Percentiles rank a stretch among this genome's conserved stretches.
These are phyloP conservation scores for Coemansia sp. DNA, from an alignment of 192 early-diverging fungal genomes.

Conservation along the genomic window DNA sequence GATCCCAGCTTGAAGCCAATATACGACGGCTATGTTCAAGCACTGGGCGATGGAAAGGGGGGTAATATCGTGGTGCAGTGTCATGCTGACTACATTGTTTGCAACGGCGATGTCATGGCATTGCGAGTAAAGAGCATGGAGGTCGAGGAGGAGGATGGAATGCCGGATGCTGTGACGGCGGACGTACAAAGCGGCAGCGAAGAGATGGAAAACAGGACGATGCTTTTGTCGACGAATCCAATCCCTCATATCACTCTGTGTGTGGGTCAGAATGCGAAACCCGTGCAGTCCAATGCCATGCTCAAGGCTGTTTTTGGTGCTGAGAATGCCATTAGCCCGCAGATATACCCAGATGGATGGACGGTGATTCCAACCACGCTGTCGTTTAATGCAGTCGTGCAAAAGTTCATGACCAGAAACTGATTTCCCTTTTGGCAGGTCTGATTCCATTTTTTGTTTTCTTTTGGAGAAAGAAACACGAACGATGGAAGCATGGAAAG, in stretches of 20 bases:
- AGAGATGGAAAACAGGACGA: not conserved
- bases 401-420: conserved; percentile 27
- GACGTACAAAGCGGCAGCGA: not conserved
- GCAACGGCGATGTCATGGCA: conserved; percentile 47
- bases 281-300: conserved; percentile 40
- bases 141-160: not conserved
- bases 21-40: conserved; percentile 25
- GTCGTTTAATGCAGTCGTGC: conserved; percentile 30
- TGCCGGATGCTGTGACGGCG: conserved; percentile 15
- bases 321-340: conserved; percentile 24
- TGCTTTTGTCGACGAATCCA: conserved; percentile 18
- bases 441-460: conserved; percentile 6
- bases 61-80: conserved; percentile 18
- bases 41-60: not conserved
- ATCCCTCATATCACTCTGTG: conserved; percentile 50
- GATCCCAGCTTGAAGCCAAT: conserved; percentile 27
- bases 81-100: conserved; percentile 57
- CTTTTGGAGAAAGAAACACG: not conserved
- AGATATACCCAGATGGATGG: conserved; percentile 31
- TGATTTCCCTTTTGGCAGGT: not conserved
- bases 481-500: not conserved
- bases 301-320: conserved; percentile 44
- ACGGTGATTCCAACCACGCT: conserved; percentile 38
- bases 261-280: conserved; percentile 25
- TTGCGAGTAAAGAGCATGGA: conserved; percentile 32